Conservation (phyloP, 2,329 filamentous ascomycete species). For the Ophiostoma sp. region DNA sequence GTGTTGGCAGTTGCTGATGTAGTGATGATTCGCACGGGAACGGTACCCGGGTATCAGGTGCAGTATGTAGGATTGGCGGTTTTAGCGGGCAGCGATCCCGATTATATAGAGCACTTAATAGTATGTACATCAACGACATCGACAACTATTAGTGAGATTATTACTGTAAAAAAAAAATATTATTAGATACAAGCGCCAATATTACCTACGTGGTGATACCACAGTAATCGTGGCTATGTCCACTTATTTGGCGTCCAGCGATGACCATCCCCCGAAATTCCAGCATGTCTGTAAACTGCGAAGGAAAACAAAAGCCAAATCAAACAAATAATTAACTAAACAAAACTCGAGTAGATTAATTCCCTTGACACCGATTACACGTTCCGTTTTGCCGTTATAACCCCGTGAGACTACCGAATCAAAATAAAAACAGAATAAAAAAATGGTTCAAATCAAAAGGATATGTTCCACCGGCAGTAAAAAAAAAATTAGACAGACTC, state of each 20-base stretch:
- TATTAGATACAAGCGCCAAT: too few relatives aligned
- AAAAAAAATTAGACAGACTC: neutral
- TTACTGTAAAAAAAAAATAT: too few relatives aligned
- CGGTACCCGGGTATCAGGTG: neutral
- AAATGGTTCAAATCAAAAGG: neutral
- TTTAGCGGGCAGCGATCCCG: neutral
- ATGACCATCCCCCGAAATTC: neutral
- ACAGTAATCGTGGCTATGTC: neutral
- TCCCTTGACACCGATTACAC: neutral
- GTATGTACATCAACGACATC: too few relatives aligned
- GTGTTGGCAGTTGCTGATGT: neutral
- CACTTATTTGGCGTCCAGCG: neutral
- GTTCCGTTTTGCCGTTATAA: neutral
- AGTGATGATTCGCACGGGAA: neutral
- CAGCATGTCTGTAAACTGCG: neutral
- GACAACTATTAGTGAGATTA: too few relatives aligned
- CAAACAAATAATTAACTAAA: neutral
- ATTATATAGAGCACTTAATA: neutral
- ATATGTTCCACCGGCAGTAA: neutral
- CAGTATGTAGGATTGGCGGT: neutral
- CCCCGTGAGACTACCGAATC: neutral
- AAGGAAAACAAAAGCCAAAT: too few relatives aligned
- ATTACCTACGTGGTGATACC: too few relatives aligned
- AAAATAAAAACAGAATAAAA: neutral
- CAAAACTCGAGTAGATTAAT: neutral